phyloP scores from a whole-genome alignment of 2,329 filamentous ascomycete genomes.

The Aspergillus awamori region DNA sequence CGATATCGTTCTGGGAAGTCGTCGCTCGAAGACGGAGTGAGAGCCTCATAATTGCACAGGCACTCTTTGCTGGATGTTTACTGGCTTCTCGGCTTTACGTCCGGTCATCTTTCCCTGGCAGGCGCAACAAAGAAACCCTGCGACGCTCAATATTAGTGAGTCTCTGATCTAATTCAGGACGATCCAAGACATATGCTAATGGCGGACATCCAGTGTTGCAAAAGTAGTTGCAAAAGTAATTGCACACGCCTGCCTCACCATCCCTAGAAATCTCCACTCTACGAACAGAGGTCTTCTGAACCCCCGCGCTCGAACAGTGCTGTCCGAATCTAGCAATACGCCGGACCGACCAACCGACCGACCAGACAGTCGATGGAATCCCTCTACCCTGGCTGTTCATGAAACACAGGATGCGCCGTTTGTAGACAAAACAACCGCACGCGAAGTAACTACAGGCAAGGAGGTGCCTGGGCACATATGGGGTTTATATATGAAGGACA shows the following conservation, averaged over 20 bases:
- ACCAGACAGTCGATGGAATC: neutral
- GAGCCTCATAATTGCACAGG: slow-evolving; percentile 17
- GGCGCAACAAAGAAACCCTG: neutral
- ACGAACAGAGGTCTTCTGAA: neutral
- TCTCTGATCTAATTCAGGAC: neutral
- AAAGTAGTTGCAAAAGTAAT: neutral
- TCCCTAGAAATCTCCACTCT: neutral
- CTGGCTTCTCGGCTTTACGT: neutral
- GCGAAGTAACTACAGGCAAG: neutral
- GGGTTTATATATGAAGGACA: neutral
- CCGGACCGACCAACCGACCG: neutral
- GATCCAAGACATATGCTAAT: neutral
- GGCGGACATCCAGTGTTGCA: neutral
- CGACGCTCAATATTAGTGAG: neutral
- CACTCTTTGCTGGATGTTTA: neutral
- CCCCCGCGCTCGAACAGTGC: neutral
- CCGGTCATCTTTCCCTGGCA: neutral
- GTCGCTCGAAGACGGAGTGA: slow-evolving; percentile 32
- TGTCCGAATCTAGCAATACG: neutral
- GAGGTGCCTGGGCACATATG: neutral
- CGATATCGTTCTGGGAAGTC: slow-evolving; percentile 62
- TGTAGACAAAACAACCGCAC: neutral
- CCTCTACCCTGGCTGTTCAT: neutral
- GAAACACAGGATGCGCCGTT: neutral
- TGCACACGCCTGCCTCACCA: neutral